Percentiles rank a stretch among this genome's conserved stretches.
Evolutionary conservation across 2,329 filamentous ascomycete genomes (phyloP).

Genomic region (Sarocladium brachiariae): DNA sequence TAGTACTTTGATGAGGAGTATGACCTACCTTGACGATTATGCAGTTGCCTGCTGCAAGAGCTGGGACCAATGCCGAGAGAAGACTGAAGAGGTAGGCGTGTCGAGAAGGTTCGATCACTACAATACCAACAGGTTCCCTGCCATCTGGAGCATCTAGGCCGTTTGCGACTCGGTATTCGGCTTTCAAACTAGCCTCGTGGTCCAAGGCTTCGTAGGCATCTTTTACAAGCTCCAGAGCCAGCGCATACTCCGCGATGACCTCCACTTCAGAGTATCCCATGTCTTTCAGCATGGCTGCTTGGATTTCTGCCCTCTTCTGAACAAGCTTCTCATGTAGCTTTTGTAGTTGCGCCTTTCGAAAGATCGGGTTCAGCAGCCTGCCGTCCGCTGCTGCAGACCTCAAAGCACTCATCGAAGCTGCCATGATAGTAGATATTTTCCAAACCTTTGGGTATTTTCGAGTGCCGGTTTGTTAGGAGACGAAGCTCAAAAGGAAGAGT

Average conservation of each 20-base stretch:
- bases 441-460: no score
- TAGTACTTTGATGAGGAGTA: no score
- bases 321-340: background rate
- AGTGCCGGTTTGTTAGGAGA: no score
- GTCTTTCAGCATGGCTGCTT: background rate
- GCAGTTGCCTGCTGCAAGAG: constrained; percentile 23
- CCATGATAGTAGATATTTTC: background rate
- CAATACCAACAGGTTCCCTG: constrained; percentile 12
- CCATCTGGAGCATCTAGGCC: background rate
- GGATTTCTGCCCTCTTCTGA: background rate
- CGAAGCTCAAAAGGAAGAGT: no score
- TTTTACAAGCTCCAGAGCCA: constrained; percentile 31
- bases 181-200: constrained; percentile 16
- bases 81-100: constrained; percentile 20
- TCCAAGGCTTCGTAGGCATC: constrained; percentile 32
- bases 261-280: background rate
- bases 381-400: background rate
- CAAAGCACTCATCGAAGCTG: background rate
- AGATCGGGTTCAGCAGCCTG: constrained; percentile 1
- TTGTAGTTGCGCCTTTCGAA: background rate
- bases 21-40: constrained; percentile 15
- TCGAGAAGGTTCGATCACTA: constrained; percentile 19
- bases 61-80: constrained; percentile 18
- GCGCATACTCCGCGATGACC: constrained; percentile 32
- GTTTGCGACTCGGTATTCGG: constrained; percentile 17